Evolutionary conservation across 345 rosid genomes (phyloP).

Genomic region (Litchi chinensis): DNA sequence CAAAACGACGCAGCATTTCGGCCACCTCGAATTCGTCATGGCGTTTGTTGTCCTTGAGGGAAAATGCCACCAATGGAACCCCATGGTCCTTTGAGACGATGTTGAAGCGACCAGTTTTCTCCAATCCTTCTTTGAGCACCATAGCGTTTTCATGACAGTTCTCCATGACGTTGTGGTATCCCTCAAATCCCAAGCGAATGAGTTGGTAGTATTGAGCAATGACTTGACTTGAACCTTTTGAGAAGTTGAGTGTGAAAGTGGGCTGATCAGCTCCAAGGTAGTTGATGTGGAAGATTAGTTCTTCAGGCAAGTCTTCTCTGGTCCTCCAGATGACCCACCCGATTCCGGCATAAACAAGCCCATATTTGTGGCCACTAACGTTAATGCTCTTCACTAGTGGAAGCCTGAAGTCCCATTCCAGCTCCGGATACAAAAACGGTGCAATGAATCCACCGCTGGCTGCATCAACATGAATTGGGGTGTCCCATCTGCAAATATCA

Average conservation of each 20-base stretch:
- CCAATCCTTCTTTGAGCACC: constrained; percentile 73
- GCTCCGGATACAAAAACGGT: constrained; percentile 88
- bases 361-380: constrained; percentile 92
- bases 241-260: constrained; percentile 95
- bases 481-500: constrained; percentile 64
- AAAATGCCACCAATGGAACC: constrained; percentile 88
- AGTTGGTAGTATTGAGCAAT: constrained; percentile 93
- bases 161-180: constrained; percentile 89
- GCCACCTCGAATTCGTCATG: constrained; percentile 81
- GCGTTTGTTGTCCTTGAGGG: constrained; percentile 67
- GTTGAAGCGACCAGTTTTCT: constrained; percentile 67
- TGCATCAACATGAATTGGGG: constrained; percentile 94
- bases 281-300: constrained; percentile 91
- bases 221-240: constrained; percentile 82
- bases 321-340: constrained; percentile 96
- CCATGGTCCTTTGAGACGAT: constrained; percentile 85
- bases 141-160: constrained; percentile 75
- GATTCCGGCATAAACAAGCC: constrained; percentile 91
- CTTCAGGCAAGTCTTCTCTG: constrained; percentile 85
- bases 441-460: constrained; percentile 97
- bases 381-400: constrained; percentile 90
- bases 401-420: constrained; percentile 93
- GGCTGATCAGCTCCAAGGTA: constrained; percentile 96
- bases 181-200: constrained; percentile 83
- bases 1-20: constrained; percentile 80